Base-by-base conservation (phyloP, 179 eudicot genomes). In the Carnegiea gigantea region DNA sequence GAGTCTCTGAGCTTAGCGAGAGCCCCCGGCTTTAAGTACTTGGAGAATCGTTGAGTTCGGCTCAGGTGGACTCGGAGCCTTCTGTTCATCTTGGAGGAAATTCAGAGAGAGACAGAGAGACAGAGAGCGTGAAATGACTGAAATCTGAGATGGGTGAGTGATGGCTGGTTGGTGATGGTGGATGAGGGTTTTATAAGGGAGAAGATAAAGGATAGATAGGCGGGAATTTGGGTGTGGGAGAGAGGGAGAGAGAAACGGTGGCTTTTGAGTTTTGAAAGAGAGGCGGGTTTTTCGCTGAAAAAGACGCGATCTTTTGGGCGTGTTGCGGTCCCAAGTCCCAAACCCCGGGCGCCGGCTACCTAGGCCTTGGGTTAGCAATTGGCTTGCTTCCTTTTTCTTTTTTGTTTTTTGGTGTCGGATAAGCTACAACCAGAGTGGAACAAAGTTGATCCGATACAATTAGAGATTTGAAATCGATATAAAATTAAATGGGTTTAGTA, bases 21-120 rank as follows among this genome's bases (percentile, higher is more conserved):
- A 3, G 70, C 84, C 33, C 84, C 84, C 17, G 84, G 80, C 60
- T 82, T 82, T n/a, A 77, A 36, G 84, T 70, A 70, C 77, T 82
- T 77, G 84, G 30, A 77, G 84, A 77, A 77, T 28, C 76, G 26
- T 3, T 75, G 75, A 60, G 14, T 49, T 30, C 78, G 43, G 9
- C 30, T 75, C 23, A 33, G 20, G 20, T 49, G 79, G 24, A 62
- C 1, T 65, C 73, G 30, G 26, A 18, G 14, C 49, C 51, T 65
- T 36, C 51, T n/a, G 67, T 76, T 74, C 83, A 80, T 67, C 1
- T 6, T 67, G 36, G 11, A 24, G 13, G 28, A 9, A 2, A 23
- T 26, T 8, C 28, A 62, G 68, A 62, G 68, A 23, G 28, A 23
- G 68, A 18, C n/a, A 5, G 20, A 15, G n/a, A 15, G 21, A 53